Conservation (phyloP, 2,329 filamentous ascomycete genomes). For the Pyrenophora tritici-repentis region DNA sequence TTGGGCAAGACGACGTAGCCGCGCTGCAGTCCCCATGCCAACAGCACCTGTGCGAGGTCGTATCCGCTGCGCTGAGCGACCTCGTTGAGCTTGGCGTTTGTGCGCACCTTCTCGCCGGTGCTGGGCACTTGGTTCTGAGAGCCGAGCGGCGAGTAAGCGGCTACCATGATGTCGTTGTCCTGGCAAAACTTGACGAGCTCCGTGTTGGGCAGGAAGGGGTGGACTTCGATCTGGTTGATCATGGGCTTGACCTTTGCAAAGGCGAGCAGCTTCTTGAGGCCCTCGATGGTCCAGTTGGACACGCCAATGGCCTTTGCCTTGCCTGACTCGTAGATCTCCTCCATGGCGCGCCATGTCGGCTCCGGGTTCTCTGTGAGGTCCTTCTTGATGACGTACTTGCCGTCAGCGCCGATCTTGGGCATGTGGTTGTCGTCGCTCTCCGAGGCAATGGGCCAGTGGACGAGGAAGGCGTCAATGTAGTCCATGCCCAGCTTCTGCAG, state of each 20-base stretch:
- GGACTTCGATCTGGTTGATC: constrained; percentile 76
- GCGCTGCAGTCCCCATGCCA: constrained; percentile 83
- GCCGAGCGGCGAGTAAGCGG: constrained; percentile 70
- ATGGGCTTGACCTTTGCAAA: constrained; percentile 70
- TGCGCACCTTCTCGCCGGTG: constrained; percentile 70
- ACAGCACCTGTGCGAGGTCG: constrained; percentile 77
- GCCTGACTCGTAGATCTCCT: constrained; percentile 65
- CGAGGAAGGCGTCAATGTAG: constrained; percentile 73
- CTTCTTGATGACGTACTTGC: constrained; percentile 67
- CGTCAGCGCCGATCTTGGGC: constrained; percentile 60
- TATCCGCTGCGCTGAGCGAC: constrained; percentile 75
- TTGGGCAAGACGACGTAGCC: constrained; percentile 53
- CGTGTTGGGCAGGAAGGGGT: constrained; percentile 72
- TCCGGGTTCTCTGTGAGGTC: constrained; percentile 69
- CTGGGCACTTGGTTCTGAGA: constrained; percentile 71
- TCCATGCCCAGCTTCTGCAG: constrained; percentile 64
- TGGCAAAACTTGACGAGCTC: constrained; percentile 63
- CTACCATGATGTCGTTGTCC: constrained; percentile 63
- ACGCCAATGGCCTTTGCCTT: constrained; percentile 70
- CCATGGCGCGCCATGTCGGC: constrained; percentile 70
- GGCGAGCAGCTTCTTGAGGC: constrained; percentile 69
- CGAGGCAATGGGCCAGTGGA: constrained; percentile 63
- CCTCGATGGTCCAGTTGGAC: constrained; percentile 71
- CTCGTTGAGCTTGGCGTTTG: constrained; percentile 68
- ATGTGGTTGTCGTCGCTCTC: constrained; percentile 59